Evolutionary conservation across 202 grass and related monocot species (phyloP).

Genomic region (Cymbopogon flexuosus): DNA sequence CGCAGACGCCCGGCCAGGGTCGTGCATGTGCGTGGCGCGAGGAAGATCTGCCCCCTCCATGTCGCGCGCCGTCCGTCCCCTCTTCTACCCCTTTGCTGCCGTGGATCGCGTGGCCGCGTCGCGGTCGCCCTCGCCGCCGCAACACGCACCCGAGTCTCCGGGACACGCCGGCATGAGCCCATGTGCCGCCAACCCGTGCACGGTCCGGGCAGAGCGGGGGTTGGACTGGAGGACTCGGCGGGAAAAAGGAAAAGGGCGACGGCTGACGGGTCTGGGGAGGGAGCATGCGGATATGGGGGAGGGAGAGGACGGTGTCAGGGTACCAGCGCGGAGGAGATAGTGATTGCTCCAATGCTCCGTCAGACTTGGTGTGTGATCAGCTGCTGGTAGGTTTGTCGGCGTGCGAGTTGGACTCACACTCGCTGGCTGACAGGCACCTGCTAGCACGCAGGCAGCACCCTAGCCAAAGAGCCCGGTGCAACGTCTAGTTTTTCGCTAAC

Average conservation of each 20-base stretch:
- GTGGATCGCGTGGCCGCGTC: background rate
- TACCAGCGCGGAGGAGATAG: background rate
- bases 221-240: background rate
- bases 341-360: background rate
- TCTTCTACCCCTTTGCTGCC: background rate
- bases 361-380: background rate
- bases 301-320: too few species aligned
- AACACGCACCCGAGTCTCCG: background rate
- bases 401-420: conserved; percentile 7
- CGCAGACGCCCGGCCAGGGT: too few species aligned
- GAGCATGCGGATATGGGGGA: too few species aligned
- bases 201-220: background rate
- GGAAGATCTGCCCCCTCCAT: background rate
- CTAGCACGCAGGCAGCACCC: too few species aligned
- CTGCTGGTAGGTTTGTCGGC: conserved; percentile 33
- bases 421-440: too few species aligned
- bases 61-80: background rate
- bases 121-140: background rate
- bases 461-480: too few species aligned
- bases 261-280: background rate
- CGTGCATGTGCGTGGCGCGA: too few species aligned
- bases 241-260: background rate
- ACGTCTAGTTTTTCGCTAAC: too few species aligned
- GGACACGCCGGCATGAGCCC: conserved; percentile 18
- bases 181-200: conserved; percentile 14